Conservation (phyloP, 108 stramenopile species). For the Chaetoceros tenuissimus region DNA sequence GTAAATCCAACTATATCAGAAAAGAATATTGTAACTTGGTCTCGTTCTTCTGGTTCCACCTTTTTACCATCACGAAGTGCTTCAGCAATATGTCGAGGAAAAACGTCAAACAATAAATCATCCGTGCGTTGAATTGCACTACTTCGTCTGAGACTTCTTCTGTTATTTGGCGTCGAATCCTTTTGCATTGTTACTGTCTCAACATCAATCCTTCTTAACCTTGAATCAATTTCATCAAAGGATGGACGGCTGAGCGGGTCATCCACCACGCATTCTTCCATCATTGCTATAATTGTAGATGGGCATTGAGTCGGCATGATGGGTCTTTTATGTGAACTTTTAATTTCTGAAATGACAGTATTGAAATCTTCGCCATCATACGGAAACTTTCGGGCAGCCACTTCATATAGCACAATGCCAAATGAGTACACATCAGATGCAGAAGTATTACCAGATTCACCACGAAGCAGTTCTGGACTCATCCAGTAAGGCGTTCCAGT, state of each 20-base stretch:
- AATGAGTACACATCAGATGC: conserved; percentile 56
- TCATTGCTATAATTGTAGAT: neutral
- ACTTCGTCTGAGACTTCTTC: no score
- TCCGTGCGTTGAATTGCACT: no score
- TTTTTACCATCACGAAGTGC: conserved; percentile 34
- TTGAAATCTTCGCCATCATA: conserved; percentile 45
- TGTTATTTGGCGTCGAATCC: no score
- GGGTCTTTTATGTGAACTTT: no score
- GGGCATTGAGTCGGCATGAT: neutral
- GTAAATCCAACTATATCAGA: conserved; percentile 40
- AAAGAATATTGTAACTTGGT: conserved; percentile 15
- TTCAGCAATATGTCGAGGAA: conserved; percentile 48
- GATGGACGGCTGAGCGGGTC: conserved; percentile 20
- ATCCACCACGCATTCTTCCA: conserved; percentile 8
- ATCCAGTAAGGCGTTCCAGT: conserved; percentile 95
- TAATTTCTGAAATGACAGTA: no score
- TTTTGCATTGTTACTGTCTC: no score
- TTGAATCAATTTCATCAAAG: conserved; percentile 17
- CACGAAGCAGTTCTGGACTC: conserved; percentile 76
- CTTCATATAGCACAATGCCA: conserved; percentile 51
- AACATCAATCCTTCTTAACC: conserved; percentile 5
- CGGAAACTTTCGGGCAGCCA: conserved; percentile 40
- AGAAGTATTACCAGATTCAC: conserved; percentile 30
- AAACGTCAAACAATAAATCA: conserved; percentile 28
- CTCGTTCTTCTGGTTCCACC: conserved; percentile 24